A percentile compares a stretch with the other conserved stretches of the same genome.
Evolutionary conservation across 2,329 filamentous ascomycete genomes (phyloP).

Genomic region (Sphaerulina populicola): DNA sequence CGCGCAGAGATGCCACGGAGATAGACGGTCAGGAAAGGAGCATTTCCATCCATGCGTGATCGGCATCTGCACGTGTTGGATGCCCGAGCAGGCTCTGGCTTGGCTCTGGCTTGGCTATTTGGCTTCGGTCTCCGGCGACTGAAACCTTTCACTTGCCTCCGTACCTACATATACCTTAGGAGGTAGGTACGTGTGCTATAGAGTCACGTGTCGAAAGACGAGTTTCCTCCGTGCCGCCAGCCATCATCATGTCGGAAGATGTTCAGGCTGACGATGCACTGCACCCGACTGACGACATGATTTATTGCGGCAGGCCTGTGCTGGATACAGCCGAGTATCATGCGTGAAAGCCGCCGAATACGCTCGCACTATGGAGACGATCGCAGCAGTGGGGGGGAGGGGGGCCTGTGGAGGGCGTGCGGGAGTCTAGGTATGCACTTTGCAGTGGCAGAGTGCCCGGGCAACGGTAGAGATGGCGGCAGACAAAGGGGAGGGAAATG

Average conservation of each 20-base stretch:
- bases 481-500: not conserved
- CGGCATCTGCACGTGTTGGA: conserved; percentile 4
- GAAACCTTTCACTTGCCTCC: not conserved
- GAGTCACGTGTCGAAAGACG: not conserved
- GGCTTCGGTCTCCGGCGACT: conserved; percentile 3
- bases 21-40: not conserved
- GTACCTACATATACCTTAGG: too few species aligned
- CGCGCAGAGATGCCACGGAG: conserved; percentile 3
- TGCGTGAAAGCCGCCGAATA: conserved; percentile 4
- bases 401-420: not conserved
- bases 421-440: too few species aligned
- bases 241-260: not conserved
- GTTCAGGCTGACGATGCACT: not conserved
- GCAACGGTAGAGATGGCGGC: not conserved
- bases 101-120: not conserved
- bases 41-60: not conserved
- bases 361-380: not conserved
- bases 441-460: not conserved
- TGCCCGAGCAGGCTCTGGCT: not conserved
- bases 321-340: conserved; percentile 5
- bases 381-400: not conserved
- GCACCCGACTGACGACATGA: conserved; percentile 1
- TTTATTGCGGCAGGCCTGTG: not conserved
- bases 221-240: not conserved
- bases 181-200: too few species aligned